Conservation (phyloP, 805 yeast genomes). For the Scheffersomyces ergatensis region DNA sequence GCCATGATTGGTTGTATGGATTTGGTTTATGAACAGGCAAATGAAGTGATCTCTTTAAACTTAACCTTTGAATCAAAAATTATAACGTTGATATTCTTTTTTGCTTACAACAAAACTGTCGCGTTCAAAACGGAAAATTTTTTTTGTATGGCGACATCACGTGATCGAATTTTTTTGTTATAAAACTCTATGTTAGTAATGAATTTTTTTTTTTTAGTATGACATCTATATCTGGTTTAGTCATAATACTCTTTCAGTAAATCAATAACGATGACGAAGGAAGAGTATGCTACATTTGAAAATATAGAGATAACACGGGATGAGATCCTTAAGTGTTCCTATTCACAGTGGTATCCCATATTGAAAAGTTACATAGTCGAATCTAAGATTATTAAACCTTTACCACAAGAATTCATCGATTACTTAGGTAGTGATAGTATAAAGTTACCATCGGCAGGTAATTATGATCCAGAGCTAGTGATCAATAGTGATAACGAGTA, state of each 20-base stretch:
- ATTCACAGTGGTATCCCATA: constrained; percentile 30
- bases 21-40: no score
- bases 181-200: no score
- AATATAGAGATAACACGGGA: constrained; percentile 19
- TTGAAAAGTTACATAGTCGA: constrained; percentile 18
- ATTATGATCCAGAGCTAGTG: constrained; percentile 9
- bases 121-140: no score
- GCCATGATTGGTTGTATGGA: not conserved
- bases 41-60: no score
- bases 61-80: no score
- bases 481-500: constrained; percentile 60
- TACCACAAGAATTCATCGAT: constrained; percentile 32
- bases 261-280: not conserved
- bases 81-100: no score
- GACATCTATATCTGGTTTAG: no score
- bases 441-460: constrained; percentile 14
- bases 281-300: constrained; percentile 25
- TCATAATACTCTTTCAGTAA: no score
- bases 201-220: no score
- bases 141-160: no score
- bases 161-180: no score
- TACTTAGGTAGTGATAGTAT: constrained; percentile 29
- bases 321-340: constrained; percentile 32
- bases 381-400: constrained; percentile 25
- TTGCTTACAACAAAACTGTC: no score